These are phyloP conservation scores for Suillus variegatus DNA, from an alignment of 768 basidiomycete species.

Conservation along the genomic window DNA sequence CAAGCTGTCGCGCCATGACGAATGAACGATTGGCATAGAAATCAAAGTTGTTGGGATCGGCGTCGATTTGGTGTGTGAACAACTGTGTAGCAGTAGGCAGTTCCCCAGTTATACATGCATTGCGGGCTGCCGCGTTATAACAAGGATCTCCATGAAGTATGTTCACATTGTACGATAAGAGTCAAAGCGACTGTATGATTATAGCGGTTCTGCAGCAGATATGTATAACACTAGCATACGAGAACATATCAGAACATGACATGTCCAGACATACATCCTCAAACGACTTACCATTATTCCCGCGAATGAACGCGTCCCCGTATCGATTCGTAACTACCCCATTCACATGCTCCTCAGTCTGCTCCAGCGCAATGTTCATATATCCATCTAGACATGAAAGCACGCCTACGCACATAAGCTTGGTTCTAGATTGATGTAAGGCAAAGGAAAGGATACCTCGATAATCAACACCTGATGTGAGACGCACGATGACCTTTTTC, in stretches of 20 bases:
- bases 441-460: slow-evolving; percentile 53
- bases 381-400: slow-evolving; percentile 96
- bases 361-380: slow-evolving; percentile 98
- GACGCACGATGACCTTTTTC: slow-evolving; percentile 89
- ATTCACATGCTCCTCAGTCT: slow-evolving; percentile 94
- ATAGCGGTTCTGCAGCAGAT: slow-evolving; percentile 66
- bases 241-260: neutral
- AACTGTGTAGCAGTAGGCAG: neutral
- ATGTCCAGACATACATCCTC: slow-evolving; percentile 10
- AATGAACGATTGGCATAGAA: neutral
- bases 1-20: neutral
- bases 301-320: slow-evolving; percentile 94
- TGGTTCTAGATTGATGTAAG: neutral
- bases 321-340: slow-evolving; percentile 86
- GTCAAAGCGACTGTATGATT: slow-evolving; percentile 16
- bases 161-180: neutral
- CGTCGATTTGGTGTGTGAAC: neutral
- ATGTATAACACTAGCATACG: slow-evolving; percentile 66
- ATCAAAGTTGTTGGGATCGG: neutral
- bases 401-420: slow-evolving; percentile 56
- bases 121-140: neutral
- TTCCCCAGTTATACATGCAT: neutral
- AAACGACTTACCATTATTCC: slow-evolving; percentile 75
- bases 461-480: slow-evolving; percentile 93
- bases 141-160: neutral